Evolutionary conservation across 2,329 filamentous ascomycete species (phyloP).

Genomic region (Chaetomium sp.): DNA sequence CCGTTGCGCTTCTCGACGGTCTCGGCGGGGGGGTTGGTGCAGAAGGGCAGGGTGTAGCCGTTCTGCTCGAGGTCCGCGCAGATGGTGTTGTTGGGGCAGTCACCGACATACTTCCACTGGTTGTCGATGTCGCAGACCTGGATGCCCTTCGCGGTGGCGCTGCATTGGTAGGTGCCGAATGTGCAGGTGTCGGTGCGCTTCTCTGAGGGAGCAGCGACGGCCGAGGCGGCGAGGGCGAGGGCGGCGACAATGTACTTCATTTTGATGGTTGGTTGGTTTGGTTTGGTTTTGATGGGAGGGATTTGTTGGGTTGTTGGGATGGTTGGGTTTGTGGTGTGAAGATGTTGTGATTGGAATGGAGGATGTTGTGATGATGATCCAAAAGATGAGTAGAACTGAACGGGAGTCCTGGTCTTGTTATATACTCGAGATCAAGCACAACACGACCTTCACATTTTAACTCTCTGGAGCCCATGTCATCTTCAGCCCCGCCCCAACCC

Average conservation of each 20-base stretch:
- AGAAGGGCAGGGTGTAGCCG: constrained; percentile 24
- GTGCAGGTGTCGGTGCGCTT: constrained; percentile 16
- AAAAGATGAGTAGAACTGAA: neutral
- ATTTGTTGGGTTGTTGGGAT: neutral
- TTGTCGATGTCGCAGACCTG: constrained; percentile 23
- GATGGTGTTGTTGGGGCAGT: constrained; percentile 22
- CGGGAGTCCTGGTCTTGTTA: constrained; percentile 2
- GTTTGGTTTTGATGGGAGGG: neutral
- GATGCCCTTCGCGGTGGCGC: constrained; percentile 21
- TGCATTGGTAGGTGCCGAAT: constrained; percentile 25
- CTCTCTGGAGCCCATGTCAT: neutral
- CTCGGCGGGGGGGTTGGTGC: constrained; percentile 17
- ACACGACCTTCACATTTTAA: neutral
- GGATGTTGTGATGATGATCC: constrained; percentile 7
- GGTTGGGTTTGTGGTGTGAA: neutral
- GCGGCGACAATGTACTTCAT: constrained; percentile 16
- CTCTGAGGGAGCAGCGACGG: constrained; percentile 11
- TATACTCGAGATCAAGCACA: neutral
- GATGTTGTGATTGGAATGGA: constrained; percentile 7
- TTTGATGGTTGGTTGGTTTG: neutral
- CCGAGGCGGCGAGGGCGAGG: constrained; percentile 11
- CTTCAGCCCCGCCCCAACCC: neutral
- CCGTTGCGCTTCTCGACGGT: constrained; percentile 14
- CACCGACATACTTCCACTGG: constrained; percentile 23
- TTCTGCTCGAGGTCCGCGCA: constrained; percentile 24